Conservation (phyloP, 257 asterid species). For the Paraleonurus japonicus region DNA sequence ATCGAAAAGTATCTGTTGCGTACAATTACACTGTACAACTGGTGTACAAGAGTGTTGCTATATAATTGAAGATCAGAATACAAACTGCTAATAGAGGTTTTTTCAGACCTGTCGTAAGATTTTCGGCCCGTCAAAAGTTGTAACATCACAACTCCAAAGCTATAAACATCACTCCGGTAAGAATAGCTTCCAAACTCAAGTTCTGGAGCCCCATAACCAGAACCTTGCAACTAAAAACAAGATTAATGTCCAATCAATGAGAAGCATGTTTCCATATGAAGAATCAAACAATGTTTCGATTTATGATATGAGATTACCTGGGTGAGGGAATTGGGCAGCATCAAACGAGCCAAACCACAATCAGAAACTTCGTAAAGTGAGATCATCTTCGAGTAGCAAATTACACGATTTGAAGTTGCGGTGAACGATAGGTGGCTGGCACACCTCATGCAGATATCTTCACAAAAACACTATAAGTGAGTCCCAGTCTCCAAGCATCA, state of each 20-base stretch:
- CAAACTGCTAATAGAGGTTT: background rate
- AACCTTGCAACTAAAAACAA: conserved; percentile 64
- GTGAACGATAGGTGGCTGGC: conserved; percentile 71
- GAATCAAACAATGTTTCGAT: background rate
- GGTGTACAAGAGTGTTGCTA: no score
- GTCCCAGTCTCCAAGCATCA: conserved; percentile 18
- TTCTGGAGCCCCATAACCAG: conserved; percentile 92
- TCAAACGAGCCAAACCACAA: conserved; percentile 73
- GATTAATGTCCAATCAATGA: conserved; percentile 22
- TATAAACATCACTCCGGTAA: conserved; percentile 78
- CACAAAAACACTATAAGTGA: conserved; percentile 17
- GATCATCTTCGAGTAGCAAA: conserved; percentile 68
- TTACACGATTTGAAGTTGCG: conserved; percentile 78
- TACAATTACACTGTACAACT: no score
- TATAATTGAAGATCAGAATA: background rate
- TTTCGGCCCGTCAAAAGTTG: conserved; percentile 86
- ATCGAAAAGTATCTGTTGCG: background rate
- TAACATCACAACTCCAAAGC: conserved; percentile 91
- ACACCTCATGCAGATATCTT: conserved; percentile 88
- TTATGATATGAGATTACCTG: conserved; percentile 40
- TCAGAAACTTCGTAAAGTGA: conserved; percentile 66
- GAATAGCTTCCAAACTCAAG: conserved; percentile 80
- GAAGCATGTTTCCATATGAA: background rate
- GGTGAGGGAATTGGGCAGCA: conserved; percentile 54
- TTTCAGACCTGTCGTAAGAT: conserved; percentile 69